Evolutionary conservation across 768 basidiomycete species (phyloP).

Genomic region (Termitomyces sp.): DNA sequence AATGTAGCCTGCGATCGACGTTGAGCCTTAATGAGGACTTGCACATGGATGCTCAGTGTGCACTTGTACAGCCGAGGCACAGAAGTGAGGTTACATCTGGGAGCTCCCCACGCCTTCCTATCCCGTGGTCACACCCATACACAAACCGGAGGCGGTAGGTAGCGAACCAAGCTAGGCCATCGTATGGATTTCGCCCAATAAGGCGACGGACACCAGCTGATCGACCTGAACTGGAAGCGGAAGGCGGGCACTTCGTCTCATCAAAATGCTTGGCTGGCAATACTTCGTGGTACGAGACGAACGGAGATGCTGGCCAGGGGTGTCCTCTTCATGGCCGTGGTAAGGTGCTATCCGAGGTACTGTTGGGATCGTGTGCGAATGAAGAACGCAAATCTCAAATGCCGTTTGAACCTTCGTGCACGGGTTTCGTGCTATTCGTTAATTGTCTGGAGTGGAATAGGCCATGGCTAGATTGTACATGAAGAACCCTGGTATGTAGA

Average conservation of each 20-base stretch:
- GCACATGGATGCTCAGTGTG: background rate
- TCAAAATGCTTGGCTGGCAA: background rate
- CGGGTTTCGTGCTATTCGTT: background rate
- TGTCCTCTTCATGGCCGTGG: background rate
- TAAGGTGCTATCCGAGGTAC: background rate
- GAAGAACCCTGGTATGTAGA: background rate
- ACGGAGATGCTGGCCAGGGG: conserved; percentile 9
- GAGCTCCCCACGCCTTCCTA: background rate
- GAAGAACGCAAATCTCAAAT: background rate
- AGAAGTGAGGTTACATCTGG: conserved; percentile 1
- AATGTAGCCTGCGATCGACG: conserved; percentile 10
- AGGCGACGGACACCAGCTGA: conserved; percentile 9
- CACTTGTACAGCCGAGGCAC: background rate
- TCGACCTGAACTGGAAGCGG: conserved; percentile 9
- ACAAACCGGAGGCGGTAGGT: background rate
- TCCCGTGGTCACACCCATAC: conserved; percentile 1
- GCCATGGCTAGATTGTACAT: background rate
- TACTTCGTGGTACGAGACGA: conserved; percentile 11
- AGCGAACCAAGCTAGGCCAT: background rate
- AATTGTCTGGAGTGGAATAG: background rate
- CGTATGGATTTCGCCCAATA: background rate
- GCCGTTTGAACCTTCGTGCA: background rate
- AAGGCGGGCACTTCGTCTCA: background rate
- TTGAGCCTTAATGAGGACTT: background rate
- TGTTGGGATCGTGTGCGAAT: background rate